Percentiles rank a stretch among this genome's conserved stretches.
Conservation (phyloP, 805 yeast genomes). For the Cyberlindnera galapagoensis region DNA sequence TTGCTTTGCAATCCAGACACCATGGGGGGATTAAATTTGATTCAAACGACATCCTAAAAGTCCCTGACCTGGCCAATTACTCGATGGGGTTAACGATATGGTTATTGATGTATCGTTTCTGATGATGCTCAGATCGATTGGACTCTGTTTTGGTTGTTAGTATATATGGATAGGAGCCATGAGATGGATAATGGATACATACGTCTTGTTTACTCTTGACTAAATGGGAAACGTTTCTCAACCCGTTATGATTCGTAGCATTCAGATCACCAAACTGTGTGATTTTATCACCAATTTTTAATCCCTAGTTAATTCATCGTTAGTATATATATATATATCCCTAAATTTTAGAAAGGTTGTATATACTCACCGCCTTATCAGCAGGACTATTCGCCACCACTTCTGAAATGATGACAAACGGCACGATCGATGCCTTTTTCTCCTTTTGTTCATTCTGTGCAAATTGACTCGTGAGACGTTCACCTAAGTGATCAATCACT, state of each 20-base stretch:
- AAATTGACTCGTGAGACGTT: constrained; percentile 40
- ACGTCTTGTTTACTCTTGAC: constrained; percentile 36
- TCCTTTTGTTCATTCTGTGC: not conserved
- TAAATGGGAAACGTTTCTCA: constrained; percentile 36
- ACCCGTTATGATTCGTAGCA: constrained; percentile 48
- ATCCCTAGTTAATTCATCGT: constrained; percentile 32
- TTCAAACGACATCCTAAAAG: constrained; percentile 20
- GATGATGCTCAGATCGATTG: not conserved
- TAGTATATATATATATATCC: constrained; percentile 2
- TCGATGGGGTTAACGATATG: constrained; percentile 7
- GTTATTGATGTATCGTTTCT: constrained; percentile 4
- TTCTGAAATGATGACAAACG: constrained; percentile 43
- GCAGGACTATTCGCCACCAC: constrained; percentile 44
- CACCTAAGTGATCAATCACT: constrained; percentile 41
- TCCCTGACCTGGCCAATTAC: constrained; percentile 27
- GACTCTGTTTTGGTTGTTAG: constrained; percentile 1
- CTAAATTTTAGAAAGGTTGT: too few species aligned
- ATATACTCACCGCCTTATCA: constrained; percentile 7
- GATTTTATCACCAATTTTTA: constrained; percentile 42
- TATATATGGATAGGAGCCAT: not conserved
- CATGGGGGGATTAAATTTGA: constrained; percentile 40
- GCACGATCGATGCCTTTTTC: constrained; percentile 23
- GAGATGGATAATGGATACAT: constrained; percentile 8
- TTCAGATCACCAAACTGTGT: constrained; percentile 43
- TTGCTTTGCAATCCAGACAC: too few species aligned